Evolutionary conservation across 768 basidiomycete species (phyloP).

Genomic region (Auriscalpium orientale): DNA sequence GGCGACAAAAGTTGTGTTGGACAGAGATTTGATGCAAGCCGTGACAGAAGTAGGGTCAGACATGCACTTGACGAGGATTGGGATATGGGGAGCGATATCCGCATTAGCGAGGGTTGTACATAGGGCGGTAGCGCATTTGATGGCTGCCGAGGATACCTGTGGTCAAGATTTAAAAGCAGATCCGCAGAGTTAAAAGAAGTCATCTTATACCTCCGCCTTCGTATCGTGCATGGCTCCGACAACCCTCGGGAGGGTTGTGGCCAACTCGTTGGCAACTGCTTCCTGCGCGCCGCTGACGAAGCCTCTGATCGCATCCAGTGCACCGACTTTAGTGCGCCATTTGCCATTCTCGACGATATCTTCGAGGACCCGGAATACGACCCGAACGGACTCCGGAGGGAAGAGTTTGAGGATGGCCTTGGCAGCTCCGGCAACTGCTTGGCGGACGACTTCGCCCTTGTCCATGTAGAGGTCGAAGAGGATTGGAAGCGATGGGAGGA

Average conservation of each 20-base stretch:
- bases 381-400: constrained; percentile 72
- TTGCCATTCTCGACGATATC: constrained; percentile 76
- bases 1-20: constrained; percentile 92
- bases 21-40: constrained; percentile 90
- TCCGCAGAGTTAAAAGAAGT: background rate
- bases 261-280: constrained; percentile 78
- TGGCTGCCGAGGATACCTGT: constrained; percentile 78
- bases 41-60: constrained; percentile 81
- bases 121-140: constrained; percentile 83
- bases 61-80: constrained; percentile 91
- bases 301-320: constrained; percentile 74
- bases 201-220: constrained; percentile 69
- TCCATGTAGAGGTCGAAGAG: constrained; percentile 86
- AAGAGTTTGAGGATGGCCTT: constrained; percentile 79
- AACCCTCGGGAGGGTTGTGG: constrained; percentile 73
- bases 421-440: constrained; percentile 70
- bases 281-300: constrained; percentile 66
- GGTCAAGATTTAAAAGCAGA: background rate
- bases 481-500: constrained; percentile 69
- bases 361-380: constrained; percentile 64
- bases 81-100: constrained; percentile 85
- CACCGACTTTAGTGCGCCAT: constrained; percentile 94
- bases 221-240: constrained; percentile 95
- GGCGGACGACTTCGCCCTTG: constrained; percentile 87
- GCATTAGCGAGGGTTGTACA: constrained; percentile 90